Evolutionary conservation across 2,329 filamentous ascomycete genomes (phyloP), one percentile per base, ranked within the genome.

Genomic region (Ascochyta koolunga): DNA sequence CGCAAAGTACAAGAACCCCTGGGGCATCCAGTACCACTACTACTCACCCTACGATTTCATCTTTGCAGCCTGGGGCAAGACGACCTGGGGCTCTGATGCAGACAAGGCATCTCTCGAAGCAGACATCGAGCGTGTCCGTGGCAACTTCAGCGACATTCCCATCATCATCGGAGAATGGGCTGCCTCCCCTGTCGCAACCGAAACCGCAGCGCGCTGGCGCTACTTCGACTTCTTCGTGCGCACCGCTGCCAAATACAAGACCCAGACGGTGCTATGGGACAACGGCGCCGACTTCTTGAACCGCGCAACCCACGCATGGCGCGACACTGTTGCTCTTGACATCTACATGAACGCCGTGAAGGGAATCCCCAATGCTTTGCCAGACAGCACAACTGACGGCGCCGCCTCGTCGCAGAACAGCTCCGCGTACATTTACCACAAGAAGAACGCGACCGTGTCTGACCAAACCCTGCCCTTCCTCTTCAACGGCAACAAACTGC

Each of bases 11-110:
- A 77, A 77, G 11, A 83, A 84, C 52, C 83, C 84, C 0, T 86
- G 82, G 78, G 83, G 80, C 0, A 77, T 86, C 25, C 83, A 86
- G 64, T 86, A 83, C 64, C 85, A 87, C 63, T 86, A 86, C 69
- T 87, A 86, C 70, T 79, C 77, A 8, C 83, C 82, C 10, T 84
- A 73, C 37, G 70, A 73, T 50, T 77, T 72, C 61, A 72, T 77
- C 57, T 79, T 75, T 58, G 56, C 57, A 16, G 71, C 70, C 11
- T 86, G 83, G 83, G 84, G 84, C 21, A 84, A 83, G 65, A 86
- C 84, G 0, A 82, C 80, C 43, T 85, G 83, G 83, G 83, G 84
- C 21, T 82, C 80, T 2, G 80, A 79, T 18, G 74, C 75, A 0
- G 83, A 86, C 64, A 82, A 83, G 62, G 71, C 77, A 2, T 41